These are phyloP conservation scores for Acanthamoeba lenticulata DNA, from an alignment of 208 protist species.

Conservation along the genomic window DNA sequence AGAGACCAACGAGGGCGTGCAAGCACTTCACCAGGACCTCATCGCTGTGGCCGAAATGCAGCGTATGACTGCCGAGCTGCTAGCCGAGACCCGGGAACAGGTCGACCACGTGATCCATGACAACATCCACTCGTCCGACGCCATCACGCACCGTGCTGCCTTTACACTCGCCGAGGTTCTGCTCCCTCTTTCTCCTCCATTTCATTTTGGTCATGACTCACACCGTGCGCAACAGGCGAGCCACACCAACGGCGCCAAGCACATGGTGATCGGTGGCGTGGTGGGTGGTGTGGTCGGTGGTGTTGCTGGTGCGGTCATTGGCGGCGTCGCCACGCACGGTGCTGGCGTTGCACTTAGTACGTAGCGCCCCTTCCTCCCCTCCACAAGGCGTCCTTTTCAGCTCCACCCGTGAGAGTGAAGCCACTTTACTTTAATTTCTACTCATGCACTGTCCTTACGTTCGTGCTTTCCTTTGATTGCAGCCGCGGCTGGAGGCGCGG, in stretches of 20 bases:
- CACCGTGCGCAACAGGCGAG: neutral
- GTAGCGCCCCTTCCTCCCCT: neutral
- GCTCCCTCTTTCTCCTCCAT: neutral
- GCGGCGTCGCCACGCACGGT: neutral
- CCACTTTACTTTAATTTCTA: no score
- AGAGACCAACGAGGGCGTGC: neutral
- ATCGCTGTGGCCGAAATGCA: neutral
- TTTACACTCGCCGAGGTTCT: neutral
- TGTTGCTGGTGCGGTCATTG: neutral
- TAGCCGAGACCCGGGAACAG: neutral
- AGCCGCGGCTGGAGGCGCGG: neutral
- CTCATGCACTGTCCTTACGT: no score
- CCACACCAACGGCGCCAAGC: neutral
- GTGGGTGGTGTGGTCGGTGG: neutral
- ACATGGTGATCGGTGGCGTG: neutral
- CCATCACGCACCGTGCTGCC: neutral
- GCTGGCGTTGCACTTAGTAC: neutral
- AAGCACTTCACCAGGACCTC: neutral
- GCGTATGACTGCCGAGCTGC: neutral
- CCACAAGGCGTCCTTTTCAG: no score
- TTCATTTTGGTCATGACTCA: neutral
- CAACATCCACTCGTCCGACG: neutral
- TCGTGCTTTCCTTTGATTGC: neutral
- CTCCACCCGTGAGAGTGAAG: no score
- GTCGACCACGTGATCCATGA: neutral